phyloP scores from a whole-genome alignment of 73 alveolate genomes.

The Stentor coeruleus region DNA sequence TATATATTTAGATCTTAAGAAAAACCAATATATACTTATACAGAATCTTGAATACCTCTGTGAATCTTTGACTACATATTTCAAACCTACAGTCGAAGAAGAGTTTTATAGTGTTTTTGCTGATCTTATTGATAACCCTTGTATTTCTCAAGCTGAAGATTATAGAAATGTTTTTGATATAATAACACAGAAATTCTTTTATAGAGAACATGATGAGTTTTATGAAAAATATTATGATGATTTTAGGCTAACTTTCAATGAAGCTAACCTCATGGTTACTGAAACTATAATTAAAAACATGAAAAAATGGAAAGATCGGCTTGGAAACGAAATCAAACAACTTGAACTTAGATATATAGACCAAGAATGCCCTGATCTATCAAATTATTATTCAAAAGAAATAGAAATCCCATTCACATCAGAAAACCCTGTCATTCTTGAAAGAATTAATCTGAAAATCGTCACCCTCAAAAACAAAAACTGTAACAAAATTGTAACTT shows the following conservation, averaged over 20 bases:
- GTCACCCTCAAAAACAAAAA: neutral
- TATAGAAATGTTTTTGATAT: neutral
- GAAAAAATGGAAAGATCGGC: constrained; percentile 19
- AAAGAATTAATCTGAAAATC: constrained; percentile 8
- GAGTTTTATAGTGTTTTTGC: neutral
- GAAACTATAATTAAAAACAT: neutral
- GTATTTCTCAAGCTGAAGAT: neutral
- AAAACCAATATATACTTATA: neutral
- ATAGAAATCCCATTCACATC: neutral
- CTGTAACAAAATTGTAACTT: neutral
- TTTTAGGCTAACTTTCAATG: neutral
- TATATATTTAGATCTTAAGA: neutral
- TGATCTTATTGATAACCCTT: neutral
- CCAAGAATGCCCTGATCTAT: constrained; percentile 23
- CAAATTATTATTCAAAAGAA: neutral
- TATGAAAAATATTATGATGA: neutral
- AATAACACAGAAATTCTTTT: neutral
- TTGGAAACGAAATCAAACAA: neutral
- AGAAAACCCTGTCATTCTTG: neutral
- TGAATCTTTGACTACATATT: neutral
- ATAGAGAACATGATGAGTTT: neutral
- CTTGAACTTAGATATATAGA: neutral
- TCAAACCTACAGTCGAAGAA: neutral
- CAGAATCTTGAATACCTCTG: constrained; percentile 13
- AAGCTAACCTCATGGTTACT: neutral